Conservation (phyloP, 176 grass and related monocot species). For the Pontederia paniculata region DNA sequence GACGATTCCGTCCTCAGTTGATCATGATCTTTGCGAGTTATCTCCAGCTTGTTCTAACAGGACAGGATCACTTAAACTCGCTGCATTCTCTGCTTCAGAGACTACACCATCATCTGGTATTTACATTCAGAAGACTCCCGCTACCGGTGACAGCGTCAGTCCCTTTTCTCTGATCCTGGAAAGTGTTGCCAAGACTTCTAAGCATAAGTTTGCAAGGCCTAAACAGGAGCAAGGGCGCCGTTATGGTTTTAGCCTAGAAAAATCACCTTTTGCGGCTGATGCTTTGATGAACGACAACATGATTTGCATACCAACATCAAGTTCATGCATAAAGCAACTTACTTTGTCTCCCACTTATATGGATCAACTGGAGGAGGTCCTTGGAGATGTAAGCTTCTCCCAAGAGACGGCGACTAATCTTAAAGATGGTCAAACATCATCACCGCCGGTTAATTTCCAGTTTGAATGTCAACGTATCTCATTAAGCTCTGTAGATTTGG, state of each 20-base stretch:
- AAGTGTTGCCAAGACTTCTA: conserved; percentile 58
- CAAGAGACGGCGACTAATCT: conserved; percentile 24
- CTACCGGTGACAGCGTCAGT: conserved; percentile 55
- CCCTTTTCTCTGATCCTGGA: conserved; percentile 95
- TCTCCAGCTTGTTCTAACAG: too few species aligned
- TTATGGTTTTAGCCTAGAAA: not conserved
- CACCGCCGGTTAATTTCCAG: conserved; percentile 49
- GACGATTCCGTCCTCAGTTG: too few species aligned
- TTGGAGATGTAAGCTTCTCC: conserved; percentile 46
- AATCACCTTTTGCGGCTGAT: conserved; percentile 11
- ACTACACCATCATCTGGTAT: conserved; percentile 39
- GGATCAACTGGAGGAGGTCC: conserved; percentile 37
- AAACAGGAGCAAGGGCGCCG: conserved; percentile 24
- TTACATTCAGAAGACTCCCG: conserved; percentile 47
- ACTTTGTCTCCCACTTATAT: conserved; percentile 20
- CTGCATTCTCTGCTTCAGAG: conserved; percentile 7
- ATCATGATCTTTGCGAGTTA: too few species aligned
- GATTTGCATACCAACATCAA: not conserved
- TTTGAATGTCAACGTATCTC: conserved; percentile 27
- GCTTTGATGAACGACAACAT: conserved; percentile 18
- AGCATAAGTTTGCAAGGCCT: conserved; percentile 23
- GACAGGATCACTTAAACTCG: too few species aligned
- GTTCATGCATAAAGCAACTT: conserved; percentile 18
- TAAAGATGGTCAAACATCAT: conserved; percentile 4
- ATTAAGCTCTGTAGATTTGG: conserved; percentile 60